phyloP scores from a whole-genome alignment of 1,284 basidiomycete species.

The Ceraceosorus guamensis region DNA sequence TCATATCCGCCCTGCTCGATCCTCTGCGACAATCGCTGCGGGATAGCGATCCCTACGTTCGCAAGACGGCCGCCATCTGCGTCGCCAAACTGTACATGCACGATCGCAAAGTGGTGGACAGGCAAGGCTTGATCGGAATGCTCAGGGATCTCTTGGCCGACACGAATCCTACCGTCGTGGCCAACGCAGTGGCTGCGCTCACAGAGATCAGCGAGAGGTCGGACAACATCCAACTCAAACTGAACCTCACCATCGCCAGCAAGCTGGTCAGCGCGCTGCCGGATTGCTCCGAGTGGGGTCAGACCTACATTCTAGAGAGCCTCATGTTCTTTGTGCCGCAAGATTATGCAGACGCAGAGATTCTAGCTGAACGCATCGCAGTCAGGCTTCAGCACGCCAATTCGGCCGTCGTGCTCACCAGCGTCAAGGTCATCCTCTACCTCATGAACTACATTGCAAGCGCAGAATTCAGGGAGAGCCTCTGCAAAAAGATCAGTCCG shows the following conservation, averaged over 20 bases:
- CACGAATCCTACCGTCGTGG: slow-evolving; percentile 84
- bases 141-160: slow-evolving; percentile 84
- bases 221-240: slow-evolving; percentile 73
- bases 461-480: slow-evolving; percentile 70
- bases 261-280: slow-evolving; percentile 74
- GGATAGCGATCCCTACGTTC: slow-evolving; percentile 87
- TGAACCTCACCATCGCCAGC: slow-evolving; percentile 73
- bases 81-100: slow-evolving; percentile 83
- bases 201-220: slow-evolving; percentile 82
- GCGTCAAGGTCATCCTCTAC: slow-evolving; percentile 90
- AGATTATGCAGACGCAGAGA: slow-evolving; percentile 76
- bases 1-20: slow-evolving; percentile 67
- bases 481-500: slow-evolving; percentile 95
- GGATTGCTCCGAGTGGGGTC: slow-evolving; percentile 95
- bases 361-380: slow-evolving; percentile 85
- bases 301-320: slow-evolving; percentile 95
- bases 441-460: slow-evolving; percentile 99
- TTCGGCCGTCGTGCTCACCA: slow-evolving; percentile 86
- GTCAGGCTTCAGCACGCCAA: slow-evolving; percentile 86
- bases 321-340: slow-evolving; percentile 87
- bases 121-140: slow-evolving; percentile 73
- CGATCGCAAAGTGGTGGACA: slow-evolving; percentile 75
- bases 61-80: slow-evolving; percentile 85
- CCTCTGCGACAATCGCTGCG: slow-evolving; percentile 79
- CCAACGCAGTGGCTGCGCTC: slow-evolving; percentile 88